Evolutionary conservation across 2,329 filamentous ascomycete species (phyloP), one percentile per base, ranked within the genome.

Genomic region (Aspergillus sergii): DNA sequence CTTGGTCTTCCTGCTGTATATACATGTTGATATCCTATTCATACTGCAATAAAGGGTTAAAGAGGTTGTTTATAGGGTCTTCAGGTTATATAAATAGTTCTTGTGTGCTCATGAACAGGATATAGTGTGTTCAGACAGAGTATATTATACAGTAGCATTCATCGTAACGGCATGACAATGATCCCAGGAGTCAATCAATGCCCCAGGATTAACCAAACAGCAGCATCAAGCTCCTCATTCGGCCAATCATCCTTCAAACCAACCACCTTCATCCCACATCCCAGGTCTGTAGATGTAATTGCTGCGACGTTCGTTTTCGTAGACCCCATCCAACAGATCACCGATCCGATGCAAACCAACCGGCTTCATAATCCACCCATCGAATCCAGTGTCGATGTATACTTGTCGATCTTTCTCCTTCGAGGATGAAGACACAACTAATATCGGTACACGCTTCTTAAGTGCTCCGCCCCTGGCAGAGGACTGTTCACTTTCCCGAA

Each of bases 291-390:
- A 96, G 0, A 93, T 73, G 69, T 87, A 89, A n/a, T 82, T 76
- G 21, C 85, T 77, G 21, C 92, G 84, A 0, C 84, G 79, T 0
- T 85, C 78, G 0, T 84, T 79, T 53, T 91, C 84, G 3, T 87
- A 83, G 45, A 95, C 91, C 1, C 92, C 92, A 1, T 81, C 48
- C 61, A 96, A 82, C 5, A 96, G 81, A 34, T 84, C 83, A 63
- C 87, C 87, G 0, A 96, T 82, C 16, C 92, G 85, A 69, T 87
- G 86, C 73, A 96, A 96, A 64, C 94, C 89, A 43, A 96, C 91
- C 0, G 93, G 93, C 72, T 96, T 96, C 60, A 96, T 80, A 23
- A 96, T 93, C 92, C 92, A 96, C 26, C 91, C 93, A 69, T 96
- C 93, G 68, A 96, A 96, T 0, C 93, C 93, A 12, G 88, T 88